A percentile compares a stretch with the other conserved stretches of the same genome.
phyloP scores from a whole-genome alignment of 2,329 filamentous ascomycete genomes.

The Fonsecaea erecta region DNA sequence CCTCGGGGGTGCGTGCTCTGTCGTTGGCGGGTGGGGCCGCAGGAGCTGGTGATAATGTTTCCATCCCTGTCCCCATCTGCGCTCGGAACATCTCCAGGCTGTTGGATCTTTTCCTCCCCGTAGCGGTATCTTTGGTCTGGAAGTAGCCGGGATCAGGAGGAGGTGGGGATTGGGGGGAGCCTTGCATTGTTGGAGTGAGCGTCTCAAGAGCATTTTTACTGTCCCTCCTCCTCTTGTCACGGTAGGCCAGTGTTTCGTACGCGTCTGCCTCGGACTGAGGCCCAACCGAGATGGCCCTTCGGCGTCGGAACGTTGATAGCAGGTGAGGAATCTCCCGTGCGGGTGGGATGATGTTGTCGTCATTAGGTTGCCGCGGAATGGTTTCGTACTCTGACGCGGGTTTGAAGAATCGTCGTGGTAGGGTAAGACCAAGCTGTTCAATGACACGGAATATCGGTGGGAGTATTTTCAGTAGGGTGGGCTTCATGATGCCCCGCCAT shows the following conservation, averaged over 20 bases:
- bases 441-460: slow-evolving; percentile 87
- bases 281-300: slow-evolving; percentile 84
- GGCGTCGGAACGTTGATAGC: slow-evolving; percentile 75
- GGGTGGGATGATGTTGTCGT: slow-evolving; percentile 87
- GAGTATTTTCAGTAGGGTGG: slow-evolving; percentile 73
- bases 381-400: slow-evolving; percentile 87
- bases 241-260: slow-evolving; percentile 91
- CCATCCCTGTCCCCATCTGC: slow-evolving; percentile 70
- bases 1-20: slow-evolving; percentile 29
- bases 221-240: slow-evolving; percentile 70
- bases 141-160: slow-evolving; percentile 25
- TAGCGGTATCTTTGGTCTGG: not conserved
- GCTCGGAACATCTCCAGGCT: slow-evolving; percentile 69
- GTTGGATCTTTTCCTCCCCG: slow-evolving; percentile 32
- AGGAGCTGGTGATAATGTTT: slow-evolving; percentile 20
- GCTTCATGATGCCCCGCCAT: slow-evolving; percentile 91
- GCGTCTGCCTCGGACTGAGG: slow-evolving; percentile 96
- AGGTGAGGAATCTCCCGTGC: slow-evolving; percentile 86
- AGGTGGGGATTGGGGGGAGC: not conserved
- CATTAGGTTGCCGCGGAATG: slow-evolving; percentile 72
- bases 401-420: slow-evolving; percentile 89
- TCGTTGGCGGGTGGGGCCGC: slow-evolving; percentile 5
- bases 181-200: slow-evolving; percentile 16
- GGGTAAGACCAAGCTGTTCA: slow-evolving; percentile 75
- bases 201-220: slow-evolving; percentile 50